These are phyloP conservation scores for Microbotryum lychnidis-dioicae DNA, from an alignment of 1,284 basidiomycete genomes.

Conservation along the genomic window DNA sequence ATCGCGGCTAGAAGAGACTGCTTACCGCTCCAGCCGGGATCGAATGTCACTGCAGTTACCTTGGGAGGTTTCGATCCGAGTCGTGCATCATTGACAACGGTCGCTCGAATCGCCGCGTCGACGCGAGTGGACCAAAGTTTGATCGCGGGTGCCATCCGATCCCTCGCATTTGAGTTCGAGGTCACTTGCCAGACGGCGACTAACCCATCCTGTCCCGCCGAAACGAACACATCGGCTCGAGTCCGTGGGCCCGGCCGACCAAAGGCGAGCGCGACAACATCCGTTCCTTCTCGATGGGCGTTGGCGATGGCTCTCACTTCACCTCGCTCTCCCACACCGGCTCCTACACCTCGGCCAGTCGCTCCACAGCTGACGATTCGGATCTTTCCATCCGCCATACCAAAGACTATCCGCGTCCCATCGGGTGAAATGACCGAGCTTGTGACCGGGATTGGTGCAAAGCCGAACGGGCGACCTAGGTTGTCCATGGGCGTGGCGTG, in stretches of 20 bases:
- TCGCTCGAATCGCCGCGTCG: slow-evolving; percentile 3
- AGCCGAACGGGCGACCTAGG: slow-evolving; percentile 19
- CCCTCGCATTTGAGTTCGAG: background rate
- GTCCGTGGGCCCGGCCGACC: slow-evolving; percentile 1
- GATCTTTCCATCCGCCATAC: slow-evolving; percentile 30
- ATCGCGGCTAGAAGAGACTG: slow-evolving; percentile 9
- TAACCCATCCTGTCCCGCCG: slow-evolving; percentile 21
- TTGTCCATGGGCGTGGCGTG: slow-evolving; percentile 27
- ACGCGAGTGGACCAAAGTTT: slow-evolving; percentile 16
- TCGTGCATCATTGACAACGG: background rate
- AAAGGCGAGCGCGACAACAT: slow-evolving; percentile 11
- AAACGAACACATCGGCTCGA: slow-evolving; percentile 16
- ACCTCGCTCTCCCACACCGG: slow-evolving; percentile 1
- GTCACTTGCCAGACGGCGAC: slow-evolving; percentile 23
- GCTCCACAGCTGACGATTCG: slow-evolving; percentile 8
- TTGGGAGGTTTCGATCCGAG: background rate
- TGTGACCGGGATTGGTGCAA: slow-evolving; percentile 12
- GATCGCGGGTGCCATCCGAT: slow-evolving; percentile 4
- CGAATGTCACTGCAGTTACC: slow-evolving; percentile 16
- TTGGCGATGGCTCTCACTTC: slow-evolving; percentile 3
- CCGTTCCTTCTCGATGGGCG: slow-evolving; percentile 10
- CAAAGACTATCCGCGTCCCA: slow-evolving; percentile 26
- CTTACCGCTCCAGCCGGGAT: slow-evolving; percentile 17
- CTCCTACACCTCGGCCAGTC: background rate
- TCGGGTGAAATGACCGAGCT: slow-evolving; percentile 22